Conservation (phyloP, 2,329 filamentous ascomycete species). For the Aspergillus sp. region DNA sequence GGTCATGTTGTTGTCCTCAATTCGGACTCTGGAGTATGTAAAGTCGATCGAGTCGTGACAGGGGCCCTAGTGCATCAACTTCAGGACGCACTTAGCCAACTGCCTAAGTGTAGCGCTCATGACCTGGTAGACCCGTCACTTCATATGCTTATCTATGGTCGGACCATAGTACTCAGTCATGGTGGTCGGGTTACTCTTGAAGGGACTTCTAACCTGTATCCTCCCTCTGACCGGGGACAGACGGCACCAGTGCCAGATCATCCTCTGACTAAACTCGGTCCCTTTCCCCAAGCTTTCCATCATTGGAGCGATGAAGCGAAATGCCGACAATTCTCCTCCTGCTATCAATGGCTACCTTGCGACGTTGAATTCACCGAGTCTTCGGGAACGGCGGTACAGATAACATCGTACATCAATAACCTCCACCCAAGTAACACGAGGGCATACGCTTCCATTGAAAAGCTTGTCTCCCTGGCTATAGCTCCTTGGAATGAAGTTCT, state of each 20-base stretch:
- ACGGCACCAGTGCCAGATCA: neutral
- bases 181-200: neutral
- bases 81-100: neutral
- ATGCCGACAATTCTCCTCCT: neutral
- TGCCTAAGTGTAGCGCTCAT: neutral
- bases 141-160: neutral
- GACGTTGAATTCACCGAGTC: neutral
- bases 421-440: neutral
- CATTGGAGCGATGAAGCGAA: neutral
- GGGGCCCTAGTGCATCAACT: neutral
- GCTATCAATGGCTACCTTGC: constrained; percentile 1
- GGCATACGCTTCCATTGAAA: neutral
- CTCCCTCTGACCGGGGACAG: neutral
- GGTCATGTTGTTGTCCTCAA: neutral
- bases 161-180: neutral
- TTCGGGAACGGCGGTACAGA: constrained; percentile 3
- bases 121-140: neutral
- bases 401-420: neutral
- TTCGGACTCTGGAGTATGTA: neutral
- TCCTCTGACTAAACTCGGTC: neutral
- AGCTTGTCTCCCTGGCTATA: neutral
- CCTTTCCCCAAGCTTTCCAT: neutral
- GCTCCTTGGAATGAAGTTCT: neutral
- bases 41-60: neutral
- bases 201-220: neutral